These are phyloP conservation scores for Lolium perenne DNA, from an alignment of 176 grass and related monocot genomes.

Conservation along the genomic window DNA sequence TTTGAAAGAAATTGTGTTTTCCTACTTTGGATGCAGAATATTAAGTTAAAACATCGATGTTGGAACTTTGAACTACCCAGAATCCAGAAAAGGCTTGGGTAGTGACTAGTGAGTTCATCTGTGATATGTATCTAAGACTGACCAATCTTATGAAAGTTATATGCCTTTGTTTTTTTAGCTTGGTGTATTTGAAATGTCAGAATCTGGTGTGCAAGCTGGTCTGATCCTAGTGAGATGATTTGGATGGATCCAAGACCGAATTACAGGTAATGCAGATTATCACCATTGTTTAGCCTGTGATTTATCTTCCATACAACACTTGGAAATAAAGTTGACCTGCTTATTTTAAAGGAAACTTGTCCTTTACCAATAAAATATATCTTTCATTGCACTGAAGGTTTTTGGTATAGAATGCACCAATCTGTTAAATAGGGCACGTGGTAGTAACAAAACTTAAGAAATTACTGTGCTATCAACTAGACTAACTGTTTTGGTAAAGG, in stretches of 20 bases:
- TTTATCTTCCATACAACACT: conserved; percentile 34
- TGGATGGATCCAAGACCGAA: conserved; percentile 86
- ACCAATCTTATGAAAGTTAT: no score
- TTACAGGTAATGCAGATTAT: conserved; percentile 54
- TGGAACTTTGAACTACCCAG: no score
- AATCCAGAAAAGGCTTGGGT: no score
- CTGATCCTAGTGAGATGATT: conserved; percentile 79
- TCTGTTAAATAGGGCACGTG: background rate
- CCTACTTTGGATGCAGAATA: background rate
- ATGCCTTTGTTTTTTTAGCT: conserved; percentile 16
- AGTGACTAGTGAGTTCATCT: no score
- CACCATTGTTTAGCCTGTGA: conserved; percentile 24
- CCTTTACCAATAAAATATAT: background rate
- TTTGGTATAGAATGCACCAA: background rate
- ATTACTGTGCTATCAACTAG: background rate
- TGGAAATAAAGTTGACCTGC: background rate
- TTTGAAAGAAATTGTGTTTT: background rate
- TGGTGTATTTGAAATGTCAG: conserved; percentile 89
- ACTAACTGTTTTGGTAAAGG: background rate
- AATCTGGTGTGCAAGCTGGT: conserved; percentile 75
- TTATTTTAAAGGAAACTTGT: background rate
- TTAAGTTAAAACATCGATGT: conserved; percentile 43
- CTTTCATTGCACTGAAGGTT: background rate
- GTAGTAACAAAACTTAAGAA: background rate
- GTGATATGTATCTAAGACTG: no score